A percentile compares a stretch with the other conserved stretches of the same genome.
Evolutionary conservation across 2,329 filamentous ascomycete species (phyloP).

Genomic region (Myriosclerotinia curreyana): DNA sequence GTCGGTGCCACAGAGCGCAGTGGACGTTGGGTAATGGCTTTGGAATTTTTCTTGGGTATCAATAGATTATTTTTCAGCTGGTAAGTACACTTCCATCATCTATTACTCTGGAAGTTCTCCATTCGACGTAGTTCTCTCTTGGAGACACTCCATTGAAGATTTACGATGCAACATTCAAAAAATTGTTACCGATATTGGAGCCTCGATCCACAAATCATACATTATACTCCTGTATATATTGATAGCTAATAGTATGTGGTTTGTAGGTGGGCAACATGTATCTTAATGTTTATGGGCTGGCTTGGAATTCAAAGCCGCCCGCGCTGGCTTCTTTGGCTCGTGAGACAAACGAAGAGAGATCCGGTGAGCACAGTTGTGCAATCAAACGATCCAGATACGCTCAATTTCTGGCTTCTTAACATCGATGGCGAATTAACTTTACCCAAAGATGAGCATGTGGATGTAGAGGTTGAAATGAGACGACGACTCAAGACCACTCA

Average conservation of each 20-base stretch:
- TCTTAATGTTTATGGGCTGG: constrained; percentile 47
- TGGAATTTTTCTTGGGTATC: constrained; percentile 75
- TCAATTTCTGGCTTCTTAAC: constrained; percentile 54
- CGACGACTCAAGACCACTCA: constrained; percentile 51
- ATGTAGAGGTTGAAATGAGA: constrained; percentile 78
- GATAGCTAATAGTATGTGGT: not conserved
- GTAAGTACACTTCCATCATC: constrained; percentile 12
- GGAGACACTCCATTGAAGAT: not conserved
- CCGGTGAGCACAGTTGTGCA: constrained; percentile 24
- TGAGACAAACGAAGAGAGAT: constrained; percentile 34
- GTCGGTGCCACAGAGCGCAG: constrained; percentile 77
- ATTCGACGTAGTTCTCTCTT: too few species aligned
- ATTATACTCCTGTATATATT: not conserved
- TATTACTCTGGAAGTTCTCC: too few species aligned
- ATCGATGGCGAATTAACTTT: constrained; percentile 53
- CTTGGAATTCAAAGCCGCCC: constrained; percentile 62
- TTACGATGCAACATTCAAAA: not conserved
- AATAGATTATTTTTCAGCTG: constrained; percentile 58
- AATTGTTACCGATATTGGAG: not conserved
- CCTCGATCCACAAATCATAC: not conserved
- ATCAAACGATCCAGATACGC: constrained; percentile 36
- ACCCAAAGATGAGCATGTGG: constrained; percentile 62
- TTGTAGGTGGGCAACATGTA: constrained; percentile 31
- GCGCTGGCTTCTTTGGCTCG: constrained; percentile 54
- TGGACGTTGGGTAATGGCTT: constrained; percentile 71